phyloP scores from a whole-genome alignment of 257 asterid genomes.

The Apocynum venetum region DNA sequence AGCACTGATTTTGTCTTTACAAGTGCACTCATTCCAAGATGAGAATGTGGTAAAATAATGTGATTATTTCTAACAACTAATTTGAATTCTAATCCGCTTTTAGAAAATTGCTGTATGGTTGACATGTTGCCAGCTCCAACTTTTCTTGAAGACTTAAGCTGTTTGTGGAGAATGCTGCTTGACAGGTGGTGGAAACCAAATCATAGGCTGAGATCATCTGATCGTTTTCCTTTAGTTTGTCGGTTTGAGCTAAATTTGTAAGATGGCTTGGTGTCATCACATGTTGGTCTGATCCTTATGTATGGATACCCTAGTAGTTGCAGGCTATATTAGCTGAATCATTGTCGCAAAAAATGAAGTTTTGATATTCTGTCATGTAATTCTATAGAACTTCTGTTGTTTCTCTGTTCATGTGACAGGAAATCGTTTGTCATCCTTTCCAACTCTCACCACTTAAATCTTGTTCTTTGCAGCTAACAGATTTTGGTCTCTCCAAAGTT shows the following conservation, averaged over 20 bases:
- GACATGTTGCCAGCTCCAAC: background rate
- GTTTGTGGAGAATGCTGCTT: background rate
- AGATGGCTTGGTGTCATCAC: background rate
- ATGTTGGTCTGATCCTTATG: background rate
- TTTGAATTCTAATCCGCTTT: background rate
- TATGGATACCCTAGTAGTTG: background rate
- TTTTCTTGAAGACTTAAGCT: constrained; percentile 1
- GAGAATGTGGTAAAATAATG: background rate
- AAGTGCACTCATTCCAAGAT: background rate
- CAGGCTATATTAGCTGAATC: background rate
- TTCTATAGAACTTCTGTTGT: background rate
- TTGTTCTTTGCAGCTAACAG: constrained; percentile 82
- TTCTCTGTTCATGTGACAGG: constrained; percentile 9
- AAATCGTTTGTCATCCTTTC: constrained; percentile 7
- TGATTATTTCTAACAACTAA: background rate
- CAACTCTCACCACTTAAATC: constrained; percentile 35
- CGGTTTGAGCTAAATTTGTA: background rate
- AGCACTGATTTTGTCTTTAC: background rate
- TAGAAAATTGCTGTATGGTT: background rate
- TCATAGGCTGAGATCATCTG: background rate
- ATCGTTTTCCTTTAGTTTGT: background rate
- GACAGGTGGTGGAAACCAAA: background rate
- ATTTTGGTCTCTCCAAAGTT: constrained; percentile 96
- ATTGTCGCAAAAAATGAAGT: background rate
- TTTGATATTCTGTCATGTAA: background rate